Evolutionary conservation across 1,139 yeast species (phyloP).

Genomic region (Protomyces lactucae-debilis): DNA sequence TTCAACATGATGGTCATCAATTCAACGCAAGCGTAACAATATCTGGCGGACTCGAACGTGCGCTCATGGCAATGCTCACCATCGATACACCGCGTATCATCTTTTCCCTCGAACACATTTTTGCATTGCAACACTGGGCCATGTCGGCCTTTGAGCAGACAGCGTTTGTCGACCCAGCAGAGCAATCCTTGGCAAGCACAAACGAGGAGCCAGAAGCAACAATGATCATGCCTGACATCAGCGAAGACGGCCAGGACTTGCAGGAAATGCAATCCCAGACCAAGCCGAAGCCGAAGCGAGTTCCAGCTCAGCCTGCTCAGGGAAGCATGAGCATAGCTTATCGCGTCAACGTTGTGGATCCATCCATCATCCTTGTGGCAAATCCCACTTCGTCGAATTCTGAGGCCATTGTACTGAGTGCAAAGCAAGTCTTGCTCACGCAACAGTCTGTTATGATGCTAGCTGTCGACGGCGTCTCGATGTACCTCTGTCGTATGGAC

Average conservation of each 20-base stretch:
- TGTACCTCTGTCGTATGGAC: slow-evolving; percentile 78
- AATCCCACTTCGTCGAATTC: slow-evolving; percentile 65
- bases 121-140: slow-evolving; percentile 67
- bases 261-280: not conserved
- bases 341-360: slow-evolving; percentile 68
- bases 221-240: not conserved
- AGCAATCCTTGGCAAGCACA: not conserved
- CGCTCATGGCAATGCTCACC: slow-evolving; percentile 55
- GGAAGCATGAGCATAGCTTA: slow-evolving; percentile 42
- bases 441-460: slow-evolving; percentile 60
- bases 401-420: slow-evolving; percentile 85
- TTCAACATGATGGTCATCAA: slow-evolving; percentile 61
- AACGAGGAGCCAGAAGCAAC: not conserved
- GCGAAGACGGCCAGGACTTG: not conserved
- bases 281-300: not conserved
- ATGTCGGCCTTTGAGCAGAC: slow-evolving; percentile 41
- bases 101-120: slow-evolving; percentile 76
- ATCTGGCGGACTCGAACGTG: slow-evolving; percentile 46
- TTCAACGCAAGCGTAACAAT: slow-evolving; percentile 54
- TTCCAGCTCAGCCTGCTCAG: slow-evolving; percentile 21
- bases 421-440: slow-evolving; percentile 69
- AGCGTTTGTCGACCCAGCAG: not conserved
- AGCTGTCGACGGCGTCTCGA: slow-evolving; percentile 74
- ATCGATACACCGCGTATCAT: slow-evolving; percentile 78
- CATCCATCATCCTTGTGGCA: slow-evolving; percentile 74